Percentiles rank a stretch among this genome's conserved stretches.
These are phyloP conservation scores for Pelagophyceae sp. DNA, from an alignment of 352 stramenopile genomes.

Conservation along the genomic window DNA sequence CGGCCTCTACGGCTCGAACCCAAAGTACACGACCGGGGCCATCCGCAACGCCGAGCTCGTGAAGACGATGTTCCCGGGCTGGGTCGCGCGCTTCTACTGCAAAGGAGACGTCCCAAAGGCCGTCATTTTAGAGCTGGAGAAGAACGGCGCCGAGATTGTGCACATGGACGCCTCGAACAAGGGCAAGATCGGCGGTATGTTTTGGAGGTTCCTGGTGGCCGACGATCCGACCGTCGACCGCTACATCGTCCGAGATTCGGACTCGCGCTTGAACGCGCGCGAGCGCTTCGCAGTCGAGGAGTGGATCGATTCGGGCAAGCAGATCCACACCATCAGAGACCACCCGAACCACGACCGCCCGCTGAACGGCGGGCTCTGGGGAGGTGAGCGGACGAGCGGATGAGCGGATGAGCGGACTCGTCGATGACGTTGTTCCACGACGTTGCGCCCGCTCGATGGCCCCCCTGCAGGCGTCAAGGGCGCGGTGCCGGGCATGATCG, in stretches of 20 bases:
- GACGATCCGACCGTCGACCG: conserved; percentile 32
- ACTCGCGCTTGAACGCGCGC: conserved; percentile 35
- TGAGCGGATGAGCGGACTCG: no score
- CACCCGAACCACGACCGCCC: conserved; percentile 25
- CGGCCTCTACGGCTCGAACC: conserved; percentile 29
- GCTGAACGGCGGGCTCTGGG: conserved; percentile 28
- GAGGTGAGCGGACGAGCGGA: no score
- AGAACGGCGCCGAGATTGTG: conserved; percentile 25
- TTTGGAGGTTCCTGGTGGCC: conserved; percentile 37
- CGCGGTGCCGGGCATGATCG: conserved; percentile 2
- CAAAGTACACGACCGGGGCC: conserved; percentile 32
- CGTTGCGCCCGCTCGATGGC: no score
- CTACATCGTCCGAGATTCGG: conserved; percentile 34
- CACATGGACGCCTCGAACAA: conserved; percentile 6
- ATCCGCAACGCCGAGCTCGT: conserved; percentile 29
- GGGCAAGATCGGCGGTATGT: conserved; percentile 33
- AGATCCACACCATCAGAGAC: conserved; percentile 24
- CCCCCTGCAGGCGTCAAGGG: conserved; percentile 22
- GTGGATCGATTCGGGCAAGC: conserved; percentile 34
- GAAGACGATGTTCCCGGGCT: conserved; percentile 29
- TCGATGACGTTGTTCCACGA: no score
- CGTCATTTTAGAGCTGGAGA: conserved; percentile 13
- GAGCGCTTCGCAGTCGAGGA: conserved; percentile 36
- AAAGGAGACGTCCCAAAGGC: conserved; percentile 24
- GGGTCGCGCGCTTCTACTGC: conserved; percentile 28